Evolutionary conservation across 345 rosid species (phyloP).

Genomic region (Noccaea bulbosa): DNA sequence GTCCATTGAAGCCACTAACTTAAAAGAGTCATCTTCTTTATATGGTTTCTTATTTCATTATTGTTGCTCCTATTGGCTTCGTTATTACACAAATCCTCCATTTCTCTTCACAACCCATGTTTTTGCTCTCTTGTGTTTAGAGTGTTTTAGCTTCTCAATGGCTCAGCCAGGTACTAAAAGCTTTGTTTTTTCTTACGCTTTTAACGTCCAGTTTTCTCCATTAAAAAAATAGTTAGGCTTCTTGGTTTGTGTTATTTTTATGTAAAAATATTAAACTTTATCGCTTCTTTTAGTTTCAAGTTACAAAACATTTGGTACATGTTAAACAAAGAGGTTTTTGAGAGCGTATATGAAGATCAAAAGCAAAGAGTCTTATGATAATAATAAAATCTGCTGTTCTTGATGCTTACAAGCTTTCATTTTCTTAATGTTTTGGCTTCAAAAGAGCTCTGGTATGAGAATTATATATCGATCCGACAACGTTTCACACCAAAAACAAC

Average conservation of each 20-base stretch:
- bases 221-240: constrained; percentile 8
- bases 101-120: constrained; percentile 38
- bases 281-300: constrained; percentile 34
- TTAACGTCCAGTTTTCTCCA: constrained; percentile 23
- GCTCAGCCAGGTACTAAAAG: constrained; percentile 49
- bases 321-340: constrained; percentile 20
- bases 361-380: constrained; percentile 19
- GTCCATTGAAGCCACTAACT: constrained; percentile 56
- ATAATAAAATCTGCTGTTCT: constrained; percentile 1
- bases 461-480: constrained; percentile 20
- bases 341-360: constrained; percentile 19
- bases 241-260: constrained; percentile 21
- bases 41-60: constrained; percentile 34
- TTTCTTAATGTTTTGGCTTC: constrained; percentile 12
- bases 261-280: constrained; percentile 11
- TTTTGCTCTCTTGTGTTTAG: constrained; percentile 38
- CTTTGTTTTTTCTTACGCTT: constrained; percentile 24
- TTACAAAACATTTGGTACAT: constrained; percentile 36
- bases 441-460: constrained; percentile 15
- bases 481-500: constrained; percentile 32
- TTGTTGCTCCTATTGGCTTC: constrained; percentile 35
- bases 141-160: constrained; percentile 48
- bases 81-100: constrained; percentile 39
- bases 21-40: constrained; percentile 43
- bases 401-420: constrained; percentile 29